Conservation (phyloP, 495 filamentous ascomycete genomes). For the Hypoxylon perforatum region DNA sequence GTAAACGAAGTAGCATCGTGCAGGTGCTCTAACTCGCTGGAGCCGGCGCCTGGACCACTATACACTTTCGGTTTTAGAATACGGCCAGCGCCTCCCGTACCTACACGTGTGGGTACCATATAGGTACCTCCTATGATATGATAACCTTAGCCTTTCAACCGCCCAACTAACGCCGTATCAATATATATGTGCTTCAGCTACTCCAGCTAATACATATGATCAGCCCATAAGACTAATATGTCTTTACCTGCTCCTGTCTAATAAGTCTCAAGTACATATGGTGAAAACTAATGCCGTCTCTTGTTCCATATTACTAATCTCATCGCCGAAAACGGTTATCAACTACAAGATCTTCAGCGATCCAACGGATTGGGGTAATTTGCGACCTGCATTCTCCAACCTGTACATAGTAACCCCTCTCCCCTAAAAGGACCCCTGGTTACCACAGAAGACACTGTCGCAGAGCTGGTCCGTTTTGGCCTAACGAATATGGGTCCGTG, state of each 20-base stretch:
- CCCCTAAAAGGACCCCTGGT: no score
- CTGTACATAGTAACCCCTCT: no score
- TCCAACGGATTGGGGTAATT: no score
- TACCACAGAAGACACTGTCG: no score
- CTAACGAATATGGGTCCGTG: no score
- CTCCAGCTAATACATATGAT: no score
- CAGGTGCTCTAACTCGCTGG: not conserved
- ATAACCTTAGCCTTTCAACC: not conserved
- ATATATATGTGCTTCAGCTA: no score
- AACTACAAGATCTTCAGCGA: not conserved
- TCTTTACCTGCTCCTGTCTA: not conserved
- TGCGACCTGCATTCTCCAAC: no score
- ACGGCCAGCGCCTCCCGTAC: not conserved
- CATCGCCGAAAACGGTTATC: not conserved
- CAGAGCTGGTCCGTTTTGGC: no score
- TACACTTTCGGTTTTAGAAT: not conserved
- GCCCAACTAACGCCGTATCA: not conserved
- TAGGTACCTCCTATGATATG: not conserved
- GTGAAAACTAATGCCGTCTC: not conserved
- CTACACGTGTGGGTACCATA: not conserved
- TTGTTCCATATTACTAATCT: slow-evolving; percentile 5
- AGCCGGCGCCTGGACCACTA: not conserved
- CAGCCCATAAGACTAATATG: no score
- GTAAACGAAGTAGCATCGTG: not conserved
- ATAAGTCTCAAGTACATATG: not conserved